Percentiles rank a stretch among this genome's conserved stretches.
Evolutionary conservation across 78 protist genomes (phyloP).

Genomic region (Dictyostelium brefeldianum): DNA sequence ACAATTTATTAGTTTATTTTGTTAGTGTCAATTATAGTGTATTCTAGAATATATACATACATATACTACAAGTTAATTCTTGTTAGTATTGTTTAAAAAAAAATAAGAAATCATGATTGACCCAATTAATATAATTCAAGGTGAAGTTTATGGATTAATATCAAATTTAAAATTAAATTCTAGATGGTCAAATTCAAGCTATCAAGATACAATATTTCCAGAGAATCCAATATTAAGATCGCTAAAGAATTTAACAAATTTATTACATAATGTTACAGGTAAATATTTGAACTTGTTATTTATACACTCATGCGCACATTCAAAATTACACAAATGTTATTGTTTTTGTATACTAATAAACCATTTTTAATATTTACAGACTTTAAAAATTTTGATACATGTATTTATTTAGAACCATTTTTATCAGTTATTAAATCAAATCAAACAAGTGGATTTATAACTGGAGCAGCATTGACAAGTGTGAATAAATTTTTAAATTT

Average conservation of each 20-base stretch:
- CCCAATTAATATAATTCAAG: slow-evolving; percentile 58
- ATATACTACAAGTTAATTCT: too few species aligned
- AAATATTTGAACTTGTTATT: neutral
- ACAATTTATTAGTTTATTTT: too few species aligned
- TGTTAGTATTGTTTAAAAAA: too few species aligned
- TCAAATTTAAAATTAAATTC: slow-evolving; percentile 57
- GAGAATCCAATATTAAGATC: slow-evolving; percentile 45
- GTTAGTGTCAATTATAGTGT: too few species aligned
- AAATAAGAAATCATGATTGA: neutral
- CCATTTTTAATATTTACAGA: slow-evolving; percentile 10
- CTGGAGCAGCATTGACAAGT: slow-evolving; percentile 93
- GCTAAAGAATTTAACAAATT: slow-evolving; percentile 55
- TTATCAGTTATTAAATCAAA: slow-evolving; percentile 89
- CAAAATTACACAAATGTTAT: neutral
- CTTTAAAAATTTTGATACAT: slow-evolving; percentile 63
- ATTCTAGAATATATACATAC: too few species aligned
- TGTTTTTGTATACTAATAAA: neutral
- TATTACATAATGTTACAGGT: slow-evolving; percentile 65
- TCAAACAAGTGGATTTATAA: slow-evolving; percentile 93
- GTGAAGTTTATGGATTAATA: slow-evolving; percentile 63
- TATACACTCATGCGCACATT: neutral
- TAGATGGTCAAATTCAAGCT: slow-evolving; percentile 44
- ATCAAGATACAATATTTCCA: slow-evolving; percentile 22
- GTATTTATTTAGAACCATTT: slow-evolving; percentile 88
- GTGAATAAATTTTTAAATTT: slow-evolving; percentile 86